Percentiles rank a stretch among this genome's conserved stretches.
These are phyloP conservation scores for Smithsoniella earleae DNA, from an alignment of 163 green algal genomes.

Conservation along the genomic window DNA sequence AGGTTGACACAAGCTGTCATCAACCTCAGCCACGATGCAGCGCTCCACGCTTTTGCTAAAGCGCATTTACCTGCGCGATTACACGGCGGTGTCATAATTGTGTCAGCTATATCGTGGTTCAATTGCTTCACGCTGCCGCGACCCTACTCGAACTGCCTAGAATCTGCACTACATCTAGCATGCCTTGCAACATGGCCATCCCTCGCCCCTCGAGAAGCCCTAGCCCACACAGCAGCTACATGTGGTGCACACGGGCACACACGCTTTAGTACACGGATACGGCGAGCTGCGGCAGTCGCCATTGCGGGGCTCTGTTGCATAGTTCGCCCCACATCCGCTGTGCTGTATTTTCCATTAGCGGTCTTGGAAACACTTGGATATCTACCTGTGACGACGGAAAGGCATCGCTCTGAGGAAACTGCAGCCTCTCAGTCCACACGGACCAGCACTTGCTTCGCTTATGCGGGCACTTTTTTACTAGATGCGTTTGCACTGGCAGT, in stretches of 20 bases:
- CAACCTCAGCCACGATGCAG: background rate
- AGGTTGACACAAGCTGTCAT: background rate
- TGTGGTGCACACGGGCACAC: background rate
- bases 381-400: too few species aligned
- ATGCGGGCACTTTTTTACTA: background rate
- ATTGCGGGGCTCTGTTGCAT: constrained; percentile 12
- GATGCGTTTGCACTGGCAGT: background rate
- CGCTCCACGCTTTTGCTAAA: background rate
- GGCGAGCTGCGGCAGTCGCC: background rate
- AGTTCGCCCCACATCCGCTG: background rate
- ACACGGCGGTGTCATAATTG: background rate
- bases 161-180: constrained; percentile 20
- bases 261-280: background rate
- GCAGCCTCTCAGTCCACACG: too few species aligned
- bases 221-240: background rate
- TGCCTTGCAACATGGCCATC: background rate
- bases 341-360: constrained; percentile 15
- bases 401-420: too few species aligned
- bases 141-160: constrained; percentile 14
- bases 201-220: background rate
- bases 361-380: too few species aligned
- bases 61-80: background rate
- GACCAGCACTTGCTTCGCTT: too few species aligned
- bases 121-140: constrained; percentile 21
- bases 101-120: constrained; percentile 4